Base-by-base conservation (phyloP, 331 rosid genomes). In the Acacia pycnantha region DNA sequence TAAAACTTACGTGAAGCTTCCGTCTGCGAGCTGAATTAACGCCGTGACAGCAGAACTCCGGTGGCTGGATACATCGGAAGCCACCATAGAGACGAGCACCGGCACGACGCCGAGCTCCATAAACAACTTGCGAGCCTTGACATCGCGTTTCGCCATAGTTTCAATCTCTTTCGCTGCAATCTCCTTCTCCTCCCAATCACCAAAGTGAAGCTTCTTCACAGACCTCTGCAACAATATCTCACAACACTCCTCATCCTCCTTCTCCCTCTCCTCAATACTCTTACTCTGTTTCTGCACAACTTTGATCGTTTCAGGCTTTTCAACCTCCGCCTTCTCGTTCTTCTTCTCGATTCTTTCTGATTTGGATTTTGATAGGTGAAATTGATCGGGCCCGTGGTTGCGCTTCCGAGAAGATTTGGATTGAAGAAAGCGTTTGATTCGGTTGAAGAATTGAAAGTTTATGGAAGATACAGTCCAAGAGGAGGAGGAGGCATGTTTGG, bases 151-250 rank as follows among this genome's bases (percentile, higher is more conserved):
- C 12, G 91, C 90, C 64, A 92, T 81, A 78, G 71, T 84, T 59
- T 77, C 90, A 84, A 96, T 92, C 86, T 87, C 94, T 73, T 81
- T 67, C 3, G 94, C 94, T 43, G 97, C 98, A 33, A 74, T 66
- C 77, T 94, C 98, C 81, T 89, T 96, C 95, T 94, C 97, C 78
- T 89, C 91, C 92, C 93, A 89, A 84, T 86, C 84, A 33, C 99
- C 99, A 29, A 96, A 96, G 89, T 96, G 97, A 81, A 96, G 95
- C 84, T 83, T 90, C 91, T 96, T 96, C 87, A 96, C 99, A 2
- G 95, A 87, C 87, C 78, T 90, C 81, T 91, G 93, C 73, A 94
- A 66, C 87, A 83, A 2, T 21, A 82, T 85, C 13, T 40, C 86
- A 70, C 74, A 82, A 19, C 83, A 81, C 37, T 82, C 88, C 4